These are phyloP conservation scores for Rosa persica DNA, from an alignment of 306 rosid genomes.

Conservation along the genomic window DNA sequence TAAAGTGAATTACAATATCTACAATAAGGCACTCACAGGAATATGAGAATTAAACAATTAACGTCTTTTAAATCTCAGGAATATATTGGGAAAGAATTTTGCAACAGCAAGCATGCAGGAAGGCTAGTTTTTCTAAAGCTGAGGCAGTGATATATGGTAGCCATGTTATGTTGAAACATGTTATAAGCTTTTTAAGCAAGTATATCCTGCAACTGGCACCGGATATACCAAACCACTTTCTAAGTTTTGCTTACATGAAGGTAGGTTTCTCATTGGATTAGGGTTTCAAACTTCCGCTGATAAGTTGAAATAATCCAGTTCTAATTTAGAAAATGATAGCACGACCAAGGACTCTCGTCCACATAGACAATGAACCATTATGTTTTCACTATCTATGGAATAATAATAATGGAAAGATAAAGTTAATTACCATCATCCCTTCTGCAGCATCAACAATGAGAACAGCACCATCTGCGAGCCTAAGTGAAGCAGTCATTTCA, in stretches of 20 bases:
- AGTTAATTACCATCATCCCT: conserved; percentile 77
- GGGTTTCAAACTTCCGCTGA: background rate
- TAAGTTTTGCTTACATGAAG: background rate
- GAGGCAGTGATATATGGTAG: background rate
- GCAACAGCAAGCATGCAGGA: background rate
- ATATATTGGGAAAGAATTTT: background rate
- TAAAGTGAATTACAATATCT: background rate
- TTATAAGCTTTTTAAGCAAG: background rate
- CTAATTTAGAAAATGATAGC: background rate
- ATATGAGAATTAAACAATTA: background rate
- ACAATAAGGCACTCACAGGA: background rate
- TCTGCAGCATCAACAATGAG: conserved; percentile 95
- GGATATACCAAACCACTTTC: background rate
- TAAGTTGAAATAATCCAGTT: background rate
- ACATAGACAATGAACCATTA: background rate
- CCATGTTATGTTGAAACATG: background rate
- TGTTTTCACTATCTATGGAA: background rate
- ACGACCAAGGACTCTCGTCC: background rate
- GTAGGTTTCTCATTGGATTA: background rate
- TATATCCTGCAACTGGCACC: background rate
- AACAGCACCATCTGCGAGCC: conserved; percentile 94
- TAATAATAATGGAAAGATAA: background rate
- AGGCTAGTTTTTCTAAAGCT: background rate
- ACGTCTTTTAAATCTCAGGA: background rate
- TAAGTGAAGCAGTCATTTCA: conserved; percentile 94